Evolutionary conservation across 2,329 filamentous ascomycete genomes (phyloP).

Genomic region (Colletotrichum gloeosporioides): DNA sequence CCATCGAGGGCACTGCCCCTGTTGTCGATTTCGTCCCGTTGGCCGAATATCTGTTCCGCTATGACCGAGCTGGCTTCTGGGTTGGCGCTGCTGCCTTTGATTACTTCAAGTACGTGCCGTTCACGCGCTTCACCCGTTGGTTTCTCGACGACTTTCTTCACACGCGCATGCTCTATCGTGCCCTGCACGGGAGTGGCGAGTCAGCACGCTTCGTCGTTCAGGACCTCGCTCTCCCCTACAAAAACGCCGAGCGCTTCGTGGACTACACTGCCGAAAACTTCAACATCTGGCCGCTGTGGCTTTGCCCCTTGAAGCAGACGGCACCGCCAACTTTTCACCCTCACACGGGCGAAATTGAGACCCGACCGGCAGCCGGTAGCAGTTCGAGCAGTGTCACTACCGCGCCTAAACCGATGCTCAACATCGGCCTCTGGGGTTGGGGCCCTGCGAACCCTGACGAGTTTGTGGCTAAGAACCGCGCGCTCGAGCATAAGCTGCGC

Average conservation of each 20-base stretch:
- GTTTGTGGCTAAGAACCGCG: constrained; percentile 75
- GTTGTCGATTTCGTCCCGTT: constrained; percentile 66
- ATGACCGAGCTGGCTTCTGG: constrained; percentile 80
- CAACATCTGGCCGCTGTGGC: constrained; percentile 65
- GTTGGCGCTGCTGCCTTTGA: constrained; percentile 69
- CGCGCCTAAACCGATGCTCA: constrained; percentile 52
- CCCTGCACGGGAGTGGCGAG: constrained; percentile 71
- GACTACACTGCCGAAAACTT: constrained; percentile 58
- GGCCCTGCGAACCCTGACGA: constrained; percentile 60
- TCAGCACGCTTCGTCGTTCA: constrained; percentile 71
- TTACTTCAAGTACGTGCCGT: constrained; percentile 70
- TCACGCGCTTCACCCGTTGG: constrained; percentile 69
- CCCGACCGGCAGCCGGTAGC: constrained; percentile 7
- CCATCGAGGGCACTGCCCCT: constrained; percentile 24
- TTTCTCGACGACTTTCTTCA: constrained; percentile 76
- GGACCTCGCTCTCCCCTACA: constrained; percentile 66
- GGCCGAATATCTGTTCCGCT: constrained; percentile 77
- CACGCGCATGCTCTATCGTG: constrained; percentile 76
- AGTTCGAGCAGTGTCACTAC: neutral
- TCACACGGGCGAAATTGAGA: constrained; percentile 44
- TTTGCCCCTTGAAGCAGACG: constrained; percentile 59
- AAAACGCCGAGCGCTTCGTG: constrained; percentile 56
- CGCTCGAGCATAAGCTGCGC: constrained; percentile 71
- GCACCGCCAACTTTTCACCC: constrained; percentile 61
- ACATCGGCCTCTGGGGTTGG: constrained; percentile 81